Evolutionary conservation across 2,329 filamentous ascomycete species (phyloP).

Genomic region (Calycina herbarum): DNA sequence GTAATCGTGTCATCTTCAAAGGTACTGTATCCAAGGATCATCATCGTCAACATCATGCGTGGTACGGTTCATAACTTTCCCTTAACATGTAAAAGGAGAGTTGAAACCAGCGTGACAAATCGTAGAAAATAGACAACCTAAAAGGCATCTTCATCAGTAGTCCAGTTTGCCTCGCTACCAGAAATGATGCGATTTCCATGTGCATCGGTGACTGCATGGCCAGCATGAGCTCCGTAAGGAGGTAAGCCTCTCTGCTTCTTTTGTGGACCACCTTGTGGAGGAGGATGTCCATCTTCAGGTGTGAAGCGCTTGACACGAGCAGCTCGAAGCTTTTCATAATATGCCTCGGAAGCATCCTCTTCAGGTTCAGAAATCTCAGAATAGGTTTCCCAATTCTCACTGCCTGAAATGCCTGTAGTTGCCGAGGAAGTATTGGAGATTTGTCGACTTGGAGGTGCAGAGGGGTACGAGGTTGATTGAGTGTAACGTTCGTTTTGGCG

Average conservation of each 20-base stretch:
- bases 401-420: slow-evolving; percentile 71
- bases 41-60: slow-evolving; percentile 3
- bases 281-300: slow-evolving; percentile 43
- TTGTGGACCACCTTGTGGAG: slow-evolving; percentile 42
- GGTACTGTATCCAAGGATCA: background rate
- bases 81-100: background rate
- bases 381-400: slow-evolving; percentile 98
- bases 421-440: slow-evolving; percentile 68
- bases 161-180: slow-evolving; percentile 59
- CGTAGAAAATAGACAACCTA: slow-evolving; percentile 32
- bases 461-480: slow-evolving; percentile 30
- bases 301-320: slow-evolving; percentile 65
- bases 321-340: slow-evolving; percentile 78
- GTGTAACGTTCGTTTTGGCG: slow-evolving; percentile 41
- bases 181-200: slow-evolving; percentile 64
- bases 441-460: slow-evolving; percentile 53
- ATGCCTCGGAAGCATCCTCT: slow-evolving; percentile 77
- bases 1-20: background rate
- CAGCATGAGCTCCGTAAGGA: slow-evolving; percentile 47
- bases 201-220: slow-evolving; percentile 50
- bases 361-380: slow-evolving; percentile 80
- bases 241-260: slow-evolving; percentile 58
- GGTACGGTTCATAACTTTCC: background rate
- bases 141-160: slow-evolving; percentile 63
- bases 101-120: background rate